A percentile compares a stretch with the other conserved stretches of the same genome.
These are phyloP conservation scores for Ploettnerulaceae sp. DNA, from an alignment of 2,329 filamentous ascomycete genomes.

Conservation along the genomic window DNA sequence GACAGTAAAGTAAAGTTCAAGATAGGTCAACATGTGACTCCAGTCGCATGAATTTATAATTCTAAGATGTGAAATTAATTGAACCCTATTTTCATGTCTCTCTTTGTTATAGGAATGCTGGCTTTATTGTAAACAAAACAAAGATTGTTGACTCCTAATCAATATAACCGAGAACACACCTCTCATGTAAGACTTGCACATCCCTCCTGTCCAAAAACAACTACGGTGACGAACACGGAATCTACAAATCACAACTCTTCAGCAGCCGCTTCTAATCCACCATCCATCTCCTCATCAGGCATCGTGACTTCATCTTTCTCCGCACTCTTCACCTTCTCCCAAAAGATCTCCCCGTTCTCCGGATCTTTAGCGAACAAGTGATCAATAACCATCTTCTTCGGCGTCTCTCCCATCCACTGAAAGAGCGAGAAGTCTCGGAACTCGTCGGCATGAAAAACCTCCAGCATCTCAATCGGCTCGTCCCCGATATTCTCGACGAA, in stretches of 20 bases:
- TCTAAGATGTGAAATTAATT: too few relatives aligned
- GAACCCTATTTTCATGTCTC: too few relatives aligned
- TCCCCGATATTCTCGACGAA: conserved; percentile 77
- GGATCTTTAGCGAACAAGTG: conserved; percentile 60
- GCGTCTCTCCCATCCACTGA: conserved; percentile 72
- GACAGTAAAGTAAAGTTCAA: too few relatives aligned
- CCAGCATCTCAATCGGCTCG: conserved; percentile 69
- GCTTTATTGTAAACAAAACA: too few relatives aligned
- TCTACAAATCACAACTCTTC: background rate
- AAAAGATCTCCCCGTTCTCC: conserved; percentile 57
- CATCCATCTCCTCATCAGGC: conserved; percentile 17
- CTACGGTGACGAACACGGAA: background rate
- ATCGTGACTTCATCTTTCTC: conserved; percentile 52
- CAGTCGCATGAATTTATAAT: too few relatives aligned
- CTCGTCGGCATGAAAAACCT: conserved; percentile 67
- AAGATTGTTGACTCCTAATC: too few relatives aligned
- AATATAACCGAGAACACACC: too few relatives aligned
- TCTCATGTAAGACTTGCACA: too few relatives aligned
- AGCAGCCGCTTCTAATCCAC: background rate
- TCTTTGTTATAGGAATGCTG: too few relatives aligned
- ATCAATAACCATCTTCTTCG: conserved; percentile 59
- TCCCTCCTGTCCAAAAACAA: too few relatives aligned
- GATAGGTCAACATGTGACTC: too few relatives aligned
- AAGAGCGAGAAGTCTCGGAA: conserved; percentile 71
- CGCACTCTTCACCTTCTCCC: conserved; percentile 55